Base-by-base conservation (phyloP, 2,329 filamentous ascomycete genomes). In the Sclerotinia subarctica region DNA sequence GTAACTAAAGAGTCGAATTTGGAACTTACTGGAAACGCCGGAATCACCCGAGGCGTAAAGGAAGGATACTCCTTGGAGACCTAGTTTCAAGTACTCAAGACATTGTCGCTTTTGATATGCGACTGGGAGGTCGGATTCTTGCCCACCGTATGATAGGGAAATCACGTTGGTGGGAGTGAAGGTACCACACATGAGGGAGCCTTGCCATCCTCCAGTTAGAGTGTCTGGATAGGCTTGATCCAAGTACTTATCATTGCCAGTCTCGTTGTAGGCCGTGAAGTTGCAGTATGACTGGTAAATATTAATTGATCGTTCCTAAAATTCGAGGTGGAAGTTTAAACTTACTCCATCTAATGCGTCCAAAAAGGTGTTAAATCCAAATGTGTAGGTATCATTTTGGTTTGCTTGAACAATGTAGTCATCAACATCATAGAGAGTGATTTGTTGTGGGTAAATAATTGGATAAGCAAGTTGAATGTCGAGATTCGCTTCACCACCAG, bases 61-160 rank as follows among this genome's bases (percentile, higher is more conserved):
- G 42, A 82, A 76, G 4, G 80, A 82, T 44, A 81, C 75, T 10
- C 82, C 82, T 71, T 81, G 81, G 17, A 83, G 76, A 2, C 79
- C 81, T 0, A 85, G 79, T 74, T 85, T 85, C 76, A 85, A 78
- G 70, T 83, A 81, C 76, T 83, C 82, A 60, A 77, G 75, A 74
- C 82, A 83, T 76, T 83, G 82, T 7, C 82, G 79, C 71, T 83
- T 79, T 74, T 86, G 82, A 75, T 88, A 88, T 69, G 78, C 79
- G 7, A 80, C 76, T 0, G 85, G 84, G 19, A 86, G 78, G 51
- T 83, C 81, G 13, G 78, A 77, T 76, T 88, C 85, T 57, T 82
- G 79, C 46, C 81, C 81, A 51, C 83, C 83, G 73, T 86, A 86
- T 21, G 81, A 84, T 71, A 87, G 82, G 47, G 80, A 81, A 70